Base-by-base conservation (phyloP, 1,284 basidiomycete species). In the Wallemia mellicola region DNA sequence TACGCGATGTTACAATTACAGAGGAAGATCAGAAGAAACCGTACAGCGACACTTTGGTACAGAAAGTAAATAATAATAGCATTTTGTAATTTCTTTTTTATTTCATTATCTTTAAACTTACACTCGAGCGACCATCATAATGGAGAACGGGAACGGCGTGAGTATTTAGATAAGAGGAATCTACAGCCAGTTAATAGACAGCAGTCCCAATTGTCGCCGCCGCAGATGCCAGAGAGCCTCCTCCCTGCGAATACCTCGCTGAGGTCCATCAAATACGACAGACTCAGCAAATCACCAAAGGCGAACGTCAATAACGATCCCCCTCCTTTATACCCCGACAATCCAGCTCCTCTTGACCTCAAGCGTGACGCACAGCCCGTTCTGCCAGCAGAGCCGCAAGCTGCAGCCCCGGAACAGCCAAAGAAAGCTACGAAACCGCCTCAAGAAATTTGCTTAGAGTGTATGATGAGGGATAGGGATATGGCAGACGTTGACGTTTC, bases 381-480 rank as follows among this genome's bases (percentile, higher is more conserved):
- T 32, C 9, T 9, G 7, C 19, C 30, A 32, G 30, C 30, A 9
- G 30, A 32, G 7, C 19, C 30, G 19, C 9, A 7, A 9, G 30
- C 30, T 32, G 7, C 30, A 32, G 30, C 30, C 30, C 30, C 7
- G 30, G 19, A 9, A 32, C 30, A 7, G 19, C 30, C 30, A 32
- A 32, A 32, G 30, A 9, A 11, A 17, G 14, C 38, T 11, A 5
- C 38, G 3, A 48, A 7, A 11, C 38, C 19, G 5, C 5, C 5
- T 48, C 64, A 61, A 58, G 89, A 95, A 69, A 74, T 96, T 54
- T 98, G 92, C 66, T 75, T 96, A 58, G 92, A 98, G 72, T 98
- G 92, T 69, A 86, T 94, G 66, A 98, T 98, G 92, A 82, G 92
- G 54, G 92, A 98, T 72, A 81, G 92, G 67, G 92, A 98, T 68